These are phyloP conservation scores for Naganishia friedmannii DNA, from an alignment of 768 basidiomycete species.

Conservation along the genomic window DNA sequence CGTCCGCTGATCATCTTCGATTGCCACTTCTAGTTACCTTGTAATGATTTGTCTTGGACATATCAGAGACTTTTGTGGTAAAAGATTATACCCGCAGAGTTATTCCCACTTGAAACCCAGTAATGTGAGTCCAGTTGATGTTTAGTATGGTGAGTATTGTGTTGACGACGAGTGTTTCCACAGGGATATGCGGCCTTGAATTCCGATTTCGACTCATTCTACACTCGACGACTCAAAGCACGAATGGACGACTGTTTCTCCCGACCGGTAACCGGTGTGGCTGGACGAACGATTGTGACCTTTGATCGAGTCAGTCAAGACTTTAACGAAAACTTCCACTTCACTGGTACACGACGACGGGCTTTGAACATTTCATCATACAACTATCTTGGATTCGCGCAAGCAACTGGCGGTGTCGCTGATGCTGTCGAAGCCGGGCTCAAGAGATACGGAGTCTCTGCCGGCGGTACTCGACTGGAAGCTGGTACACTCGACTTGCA, in stretches of 20 bases:
- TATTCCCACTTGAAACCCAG: slow-evolving; percentile 80
- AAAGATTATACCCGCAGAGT: slow-evolving; percentile 65
- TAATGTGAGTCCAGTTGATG: slow-evolving; percentile 60
- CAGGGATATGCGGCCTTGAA: slow-evolving; percentile 95
- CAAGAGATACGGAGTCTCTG: slow-evolving; percentile 72
- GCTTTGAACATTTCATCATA: slow-evolving; percentile 96
- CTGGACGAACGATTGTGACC: slow-evolving; percentile 83
- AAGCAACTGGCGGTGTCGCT: slow-evolving; percentile 85
- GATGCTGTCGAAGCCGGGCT: slow-evolving; percentile 86
- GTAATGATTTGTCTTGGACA: slow-evolving; percentile 89
- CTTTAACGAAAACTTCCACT: slow-evolving; percentile 69
- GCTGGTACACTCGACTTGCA: slow-evolving; percentile 86
- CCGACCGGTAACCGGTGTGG: slow-evolving; percentile 87
- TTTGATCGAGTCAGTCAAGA: slow-evolving; percentile 80
- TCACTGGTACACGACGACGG: slow-evolving; percentile 74
- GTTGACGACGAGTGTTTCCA: slow-evolving; percentile 23
- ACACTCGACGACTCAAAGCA: slow-evolving; percentile 88
- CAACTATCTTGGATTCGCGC: slow-evolving; percentile 98
- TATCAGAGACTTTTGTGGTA: slow-evolving; percentile 90
- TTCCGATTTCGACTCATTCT: slow-evolving; percentile 98
- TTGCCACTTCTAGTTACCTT: slow-evolving; percentile 63
- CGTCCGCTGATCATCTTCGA: neutral
- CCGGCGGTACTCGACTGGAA: slow-evolving; percentile 74
- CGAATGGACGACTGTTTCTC: slow-evolving; percentile 95
- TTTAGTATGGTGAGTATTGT: neutral